Conservation (phyloP, 192 early-diverging fungal genomes). For the Podila minutissima region DNA sequence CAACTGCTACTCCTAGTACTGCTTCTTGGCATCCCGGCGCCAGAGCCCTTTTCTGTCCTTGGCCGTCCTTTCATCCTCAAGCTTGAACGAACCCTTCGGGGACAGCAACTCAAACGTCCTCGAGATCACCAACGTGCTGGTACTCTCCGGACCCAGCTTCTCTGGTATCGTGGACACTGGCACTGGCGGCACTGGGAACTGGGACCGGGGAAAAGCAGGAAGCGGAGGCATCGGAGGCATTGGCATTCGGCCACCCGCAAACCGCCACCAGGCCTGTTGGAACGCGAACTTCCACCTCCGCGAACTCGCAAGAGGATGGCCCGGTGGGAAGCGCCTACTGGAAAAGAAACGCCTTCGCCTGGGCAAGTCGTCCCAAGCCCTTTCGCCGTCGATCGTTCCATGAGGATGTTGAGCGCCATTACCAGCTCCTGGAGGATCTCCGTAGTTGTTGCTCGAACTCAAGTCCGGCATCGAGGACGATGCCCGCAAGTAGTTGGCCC, state of each 20-base stretch:
- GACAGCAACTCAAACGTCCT: background rate
- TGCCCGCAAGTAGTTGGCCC: background rate
- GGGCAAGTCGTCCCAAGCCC: background rate
- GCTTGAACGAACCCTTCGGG: background rate
- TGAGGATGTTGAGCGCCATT: background rate
- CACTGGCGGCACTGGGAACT: background rate
- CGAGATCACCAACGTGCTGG: background rate
- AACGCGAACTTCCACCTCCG: too few species aligned
- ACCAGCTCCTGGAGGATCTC: background rate
- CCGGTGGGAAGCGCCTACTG: too few species aligned
- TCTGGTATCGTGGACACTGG: background rate
- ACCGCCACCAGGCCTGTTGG: too few species aligned
- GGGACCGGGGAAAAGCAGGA: too few species aligned
- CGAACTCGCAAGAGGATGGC: too few species aligned
- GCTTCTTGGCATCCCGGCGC: too few species aligned
- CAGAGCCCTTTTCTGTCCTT: too few species aligned
- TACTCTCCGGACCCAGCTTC: background rate
- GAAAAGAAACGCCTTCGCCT: too few species aligned
- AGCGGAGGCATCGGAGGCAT: too few species aligned
- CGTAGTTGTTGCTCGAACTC: background rate
- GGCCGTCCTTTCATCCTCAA: too few species aligned
- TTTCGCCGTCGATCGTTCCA: background rate
- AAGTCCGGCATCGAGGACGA: background rate
- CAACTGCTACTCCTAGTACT: too few species aligned
- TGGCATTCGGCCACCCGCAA: too few species aligned